Conservation (phyloP, 225 moss, liverwort and hornwort genomes). For the Marchantia polymorpha region DNA sequence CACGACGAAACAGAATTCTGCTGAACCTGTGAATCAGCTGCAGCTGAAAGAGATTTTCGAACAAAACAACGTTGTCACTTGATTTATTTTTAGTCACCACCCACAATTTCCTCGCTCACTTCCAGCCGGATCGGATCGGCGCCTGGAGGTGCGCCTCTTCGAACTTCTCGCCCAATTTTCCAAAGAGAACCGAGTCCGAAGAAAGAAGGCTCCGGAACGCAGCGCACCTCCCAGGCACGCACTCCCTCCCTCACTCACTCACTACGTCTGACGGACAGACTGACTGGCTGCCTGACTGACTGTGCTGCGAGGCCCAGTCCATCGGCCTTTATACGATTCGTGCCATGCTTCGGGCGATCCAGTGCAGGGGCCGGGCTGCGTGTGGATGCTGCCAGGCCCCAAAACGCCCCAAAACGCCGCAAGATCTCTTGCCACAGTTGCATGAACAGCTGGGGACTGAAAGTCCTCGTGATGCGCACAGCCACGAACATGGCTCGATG, state of each 20-base stretch:
- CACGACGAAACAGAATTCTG: not conserved
- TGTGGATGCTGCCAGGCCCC: not conserved
- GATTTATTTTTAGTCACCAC: no score
- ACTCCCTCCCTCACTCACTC: not conserved
- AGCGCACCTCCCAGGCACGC: not conserved
- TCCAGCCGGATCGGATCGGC: not conserved
- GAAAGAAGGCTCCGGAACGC: not conserved
- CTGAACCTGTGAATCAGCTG: no score
- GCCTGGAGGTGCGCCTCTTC: not conserved
- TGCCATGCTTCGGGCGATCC: not conserved
- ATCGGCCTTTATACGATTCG: not conserved
- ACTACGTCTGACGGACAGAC: not conserved
- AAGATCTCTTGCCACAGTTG: not conserved
- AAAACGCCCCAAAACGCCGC: not conserved
- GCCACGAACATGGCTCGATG: not conserved
- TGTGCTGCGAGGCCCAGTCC: not conserved
- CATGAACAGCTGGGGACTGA: not conserved
- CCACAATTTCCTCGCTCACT: no score
- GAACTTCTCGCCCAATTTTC: not conserved
- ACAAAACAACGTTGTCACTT: no score
- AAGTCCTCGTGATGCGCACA: not conserved
- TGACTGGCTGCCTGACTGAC: constrained; percentile 1
- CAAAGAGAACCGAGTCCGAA: not conserved
- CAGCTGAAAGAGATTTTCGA: no score
- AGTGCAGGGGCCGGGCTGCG: not conserved